Evolutionary conservation across 176 grass and related monocot genomes (phyloP), one percentile per base, ranked within the genome.

Genomic region (Musa troglodytarum): DNA sequence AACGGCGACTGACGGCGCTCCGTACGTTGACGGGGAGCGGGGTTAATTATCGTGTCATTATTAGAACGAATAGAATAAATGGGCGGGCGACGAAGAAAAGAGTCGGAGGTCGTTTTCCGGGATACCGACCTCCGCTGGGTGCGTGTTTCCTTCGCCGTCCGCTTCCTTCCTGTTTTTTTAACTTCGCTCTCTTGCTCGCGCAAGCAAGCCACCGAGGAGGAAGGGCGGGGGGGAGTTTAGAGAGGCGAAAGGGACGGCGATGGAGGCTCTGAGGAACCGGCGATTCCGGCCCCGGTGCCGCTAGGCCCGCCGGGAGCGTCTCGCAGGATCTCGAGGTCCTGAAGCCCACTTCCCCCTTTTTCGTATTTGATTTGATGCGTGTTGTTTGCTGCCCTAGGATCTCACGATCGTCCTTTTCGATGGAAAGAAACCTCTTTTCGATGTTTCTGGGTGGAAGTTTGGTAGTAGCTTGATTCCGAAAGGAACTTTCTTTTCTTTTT

Each of bases 21-120:
- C 57, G 53, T 56, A 57, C 8, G 25, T 56, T 50, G 28, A 74
- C 1, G 24, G 12, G 11, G 19, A 10, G 55, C 13, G 17, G 22
- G 53, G 14, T 74, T 74, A 19, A 74, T 54, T 55, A 73, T 73
- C 16, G n/a, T 74, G 71, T 74, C 71, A 53, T 74, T 21, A 55
- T 74, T 54, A 22, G 10, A 26, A 55, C 11, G 24, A 74, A 74
- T 55, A 74, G 49, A 74, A 74, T 74, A 73, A 54, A 73, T 53
- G 52, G 21, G 1, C 11, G 25, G 51, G 52, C 12, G 21, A 16
- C 9, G 74, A 61, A 65, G 23, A 49, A 65, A 61, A 26, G 58
- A 25, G 49, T 1, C 28, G 61, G 55, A n/a, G 43, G 75, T 71
- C 73, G 69, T 43, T 16, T 82, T 82, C 73, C 56, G 50, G 69